Percentiles rank a stretch among this genome's conserved stretches.
Evolutionary conservation across 2,329 filamentous ascomycete species (phyloP).

Genomic region (Madurella mycetomatis): DNA sequence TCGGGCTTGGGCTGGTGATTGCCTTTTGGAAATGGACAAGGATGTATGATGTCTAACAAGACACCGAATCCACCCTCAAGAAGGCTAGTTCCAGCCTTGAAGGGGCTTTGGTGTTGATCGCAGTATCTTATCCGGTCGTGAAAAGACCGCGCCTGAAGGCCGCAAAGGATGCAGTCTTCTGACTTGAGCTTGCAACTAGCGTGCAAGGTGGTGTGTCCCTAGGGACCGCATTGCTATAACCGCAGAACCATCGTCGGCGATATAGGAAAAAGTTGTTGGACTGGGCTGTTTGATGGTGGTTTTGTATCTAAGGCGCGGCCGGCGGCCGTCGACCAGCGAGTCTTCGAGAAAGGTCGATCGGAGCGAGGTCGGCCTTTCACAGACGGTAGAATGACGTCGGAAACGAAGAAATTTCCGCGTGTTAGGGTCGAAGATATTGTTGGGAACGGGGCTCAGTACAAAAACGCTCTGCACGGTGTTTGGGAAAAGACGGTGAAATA

Average conservation of each 20-base stretch:
- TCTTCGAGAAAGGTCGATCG: constrained; percentile 2
- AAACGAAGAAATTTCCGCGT: not conserved
- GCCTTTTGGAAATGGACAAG: constrained; percentile 3
- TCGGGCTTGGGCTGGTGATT: constrained; percentile 3
- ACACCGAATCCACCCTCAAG: not conserved
- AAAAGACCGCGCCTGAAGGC: constrained; percentile 15
- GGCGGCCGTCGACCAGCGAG: constrained; percentile 12
- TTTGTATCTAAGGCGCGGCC: constrained; percentile 16
- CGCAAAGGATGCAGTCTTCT: constrained; percentile 26
- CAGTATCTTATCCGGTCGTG: not conserved
- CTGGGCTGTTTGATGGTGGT: constrained; percentile 18
- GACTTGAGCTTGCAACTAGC: constrained; percentile 23
- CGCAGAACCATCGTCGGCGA: constrained; percentile 22
- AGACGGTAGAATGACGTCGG: constrained; percentile 15
- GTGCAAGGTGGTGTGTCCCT: constrained; percentile 36
- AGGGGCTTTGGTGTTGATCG: not conserved
- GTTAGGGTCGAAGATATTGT: not conserved
- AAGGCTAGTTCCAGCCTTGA: not conserved
- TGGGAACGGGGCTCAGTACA: constrained; percentile 1
- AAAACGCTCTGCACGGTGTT: not conserved
- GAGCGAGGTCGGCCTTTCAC: constrained; percentile 7
- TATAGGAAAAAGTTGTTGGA: constrained; percentile 6
- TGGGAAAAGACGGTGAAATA: constrained; percentile 21
- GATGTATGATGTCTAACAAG: constrained; percentile 2
- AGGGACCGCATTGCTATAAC: constrained; percentile 40